A percentile compares a stretch with the other conserved stretches of the same genome.
phyloP scores from a whole-genome alignment of 768 basidiomycete genomes.

The Auricularia cornea region DNA sequence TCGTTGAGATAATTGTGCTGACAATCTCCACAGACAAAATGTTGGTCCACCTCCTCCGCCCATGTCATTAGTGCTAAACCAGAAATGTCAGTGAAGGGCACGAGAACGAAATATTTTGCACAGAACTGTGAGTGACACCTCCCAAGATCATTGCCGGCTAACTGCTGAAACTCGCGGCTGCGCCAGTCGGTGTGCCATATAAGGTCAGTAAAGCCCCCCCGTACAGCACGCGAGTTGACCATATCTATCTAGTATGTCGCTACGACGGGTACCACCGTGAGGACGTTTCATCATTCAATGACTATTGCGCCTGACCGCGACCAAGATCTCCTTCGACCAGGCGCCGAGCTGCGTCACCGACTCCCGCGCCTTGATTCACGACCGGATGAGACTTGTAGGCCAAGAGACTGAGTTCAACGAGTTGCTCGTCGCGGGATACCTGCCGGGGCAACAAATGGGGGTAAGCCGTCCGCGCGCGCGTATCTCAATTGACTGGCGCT shows the following conservation, averaged over 20 bases:
- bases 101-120: conserved; percentile 77
- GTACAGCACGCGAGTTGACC: not conserved
- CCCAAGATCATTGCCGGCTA: no score
- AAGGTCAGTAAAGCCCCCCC: conserved; percentile 50
- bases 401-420: conserved; percentile 54
- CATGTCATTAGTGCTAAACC: conserved; percentile 2
- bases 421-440: conserved; percentile 72
- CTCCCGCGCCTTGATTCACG: conserved; percentile 52
- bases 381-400: conserved; percentile 40
- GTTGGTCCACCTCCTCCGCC: not conserved
- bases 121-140: conserved; percentile 71
- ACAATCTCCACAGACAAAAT: not conserved
- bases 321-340: conserved; percentile 39
- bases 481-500: not conserved
- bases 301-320: no score
- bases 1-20: not conserved
- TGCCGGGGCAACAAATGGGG: conserved; percentile 80
- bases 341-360: conserved; percentile 51
- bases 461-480: conserved; percentile 32
- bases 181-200: conserved; percentile 69
- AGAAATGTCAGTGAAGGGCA: conserved; percentile 42
- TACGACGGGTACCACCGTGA: conserved; percentile 60
- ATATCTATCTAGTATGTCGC: conserved; percentile 56
- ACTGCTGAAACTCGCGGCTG: no score
- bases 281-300: no score